phyloP scores from a whole-genome alignment of 768 basidiomycete genomes.

The Lyophyllum decastes region DNA sequence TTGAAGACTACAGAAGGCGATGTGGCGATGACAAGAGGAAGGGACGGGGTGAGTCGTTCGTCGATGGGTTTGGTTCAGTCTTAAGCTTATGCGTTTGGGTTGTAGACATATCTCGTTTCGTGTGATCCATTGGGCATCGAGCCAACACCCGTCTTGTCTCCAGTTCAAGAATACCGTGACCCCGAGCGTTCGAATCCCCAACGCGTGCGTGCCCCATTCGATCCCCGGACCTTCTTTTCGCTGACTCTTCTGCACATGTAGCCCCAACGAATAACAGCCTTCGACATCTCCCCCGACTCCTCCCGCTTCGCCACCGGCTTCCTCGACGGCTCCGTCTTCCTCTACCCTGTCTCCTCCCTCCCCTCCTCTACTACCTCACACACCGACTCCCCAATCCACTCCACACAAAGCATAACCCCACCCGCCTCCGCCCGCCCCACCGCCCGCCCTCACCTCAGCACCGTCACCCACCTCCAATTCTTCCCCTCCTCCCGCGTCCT shows the following conservation, averaged over 20 bases:
- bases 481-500: conserved; percentile 75
- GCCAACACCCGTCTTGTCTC: conserved; percentile 48
- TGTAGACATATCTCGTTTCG: conserved; percentile 41
- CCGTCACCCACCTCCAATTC: conserved; percentile 57
- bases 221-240: not conserved
- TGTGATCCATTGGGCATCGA: conserved; percentile 50
- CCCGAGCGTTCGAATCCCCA: conserved; percentile 43
- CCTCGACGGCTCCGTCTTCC: conserved; percentile 56
- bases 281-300: conserved; percentile 61
- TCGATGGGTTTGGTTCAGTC: no score
- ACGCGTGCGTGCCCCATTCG: conserved; percentile 32
- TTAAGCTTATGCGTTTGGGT: conserved; percentile 2
- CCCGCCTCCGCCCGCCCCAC: conserved; percentile 29
- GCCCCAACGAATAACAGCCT: conserved; percentile 62
- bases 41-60: conserved; percentile 29
- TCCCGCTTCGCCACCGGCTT: conserved; percentile 62
- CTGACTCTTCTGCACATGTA: conserved; percentile 16
- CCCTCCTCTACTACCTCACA: conserved; percentile 17
- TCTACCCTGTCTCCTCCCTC: conserved; percentile 40
- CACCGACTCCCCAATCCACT: conserved; percentile 13
- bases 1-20: conserved; percentile 51
- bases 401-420: conserved; percentile 24
- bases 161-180: conserved; percentile 53
- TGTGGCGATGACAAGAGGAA: conserved; percentile 34
- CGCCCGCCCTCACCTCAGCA: conserved; percentile 50